Conservation (phyloP, 2,329 filamentous ascomycete genomes). For the Diplodia mutila region DNA sequence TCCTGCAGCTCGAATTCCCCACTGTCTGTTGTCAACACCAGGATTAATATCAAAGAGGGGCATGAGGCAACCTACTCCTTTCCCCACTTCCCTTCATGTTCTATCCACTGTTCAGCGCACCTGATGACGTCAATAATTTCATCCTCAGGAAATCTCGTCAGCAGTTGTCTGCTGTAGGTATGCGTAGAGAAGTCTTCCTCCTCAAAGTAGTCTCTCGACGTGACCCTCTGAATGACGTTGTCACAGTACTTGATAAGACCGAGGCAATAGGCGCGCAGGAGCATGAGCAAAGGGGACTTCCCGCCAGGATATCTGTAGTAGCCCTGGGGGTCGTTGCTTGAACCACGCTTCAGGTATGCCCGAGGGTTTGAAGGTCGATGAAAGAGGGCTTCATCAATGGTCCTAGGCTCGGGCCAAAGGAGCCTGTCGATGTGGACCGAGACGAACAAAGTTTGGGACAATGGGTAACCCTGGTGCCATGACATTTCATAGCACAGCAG, state of each 20-base stretch:
- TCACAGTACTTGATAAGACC: constrained; percentile 82
- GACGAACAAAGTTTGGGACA: constrained; percentile 93
- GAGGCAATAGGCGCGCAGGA: constrained; percentile 84
- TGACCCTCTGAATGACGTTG: constrained; percentile 76
- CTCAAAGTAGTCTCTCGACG: constrained; percentile 89
- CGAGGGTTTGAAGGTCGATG: constrained; percentile 51
- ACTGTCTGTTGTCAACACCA: constrained; percentile 28
- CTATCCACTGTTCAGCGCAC: constrained; percentile 56
- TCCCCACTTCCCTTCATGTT: constrained; percentile 28
- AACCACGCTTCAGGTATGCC: constrained; percentile 15
- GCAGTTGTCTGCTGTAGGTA: constrained; percentile 78
- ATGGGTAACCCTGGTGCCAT: constrained; percentile 94
- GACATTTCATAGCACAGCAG: constrained; percentile 92
- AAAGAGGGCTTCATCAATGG: constrained; percentile 64
- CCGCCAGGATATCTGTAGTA: constrained; percentile 46
- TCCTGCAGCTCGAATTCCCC: constrained; percentile 38
- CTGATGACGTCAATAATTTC: constrained; percentile 61
- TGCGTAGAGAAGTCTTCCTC: constrained; percentile 97
- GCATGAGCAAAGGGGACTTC: constrained; percentile 49
- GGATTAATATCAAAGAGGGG: constrained; percentile 14
- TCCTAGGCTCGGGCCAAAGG: constrained; percentile 69
- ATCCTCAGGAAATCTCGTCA: constrained; percentile 64
- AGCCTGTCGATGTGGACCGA: constrained; percentile 88
- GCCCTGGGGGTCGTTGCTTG: constrained; percentile 32
- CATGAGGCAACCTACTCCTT: background rate